Conservation (phyloP, 495 filamentous ascomycete species). For the Aspergillus funiculosus region DNA sequence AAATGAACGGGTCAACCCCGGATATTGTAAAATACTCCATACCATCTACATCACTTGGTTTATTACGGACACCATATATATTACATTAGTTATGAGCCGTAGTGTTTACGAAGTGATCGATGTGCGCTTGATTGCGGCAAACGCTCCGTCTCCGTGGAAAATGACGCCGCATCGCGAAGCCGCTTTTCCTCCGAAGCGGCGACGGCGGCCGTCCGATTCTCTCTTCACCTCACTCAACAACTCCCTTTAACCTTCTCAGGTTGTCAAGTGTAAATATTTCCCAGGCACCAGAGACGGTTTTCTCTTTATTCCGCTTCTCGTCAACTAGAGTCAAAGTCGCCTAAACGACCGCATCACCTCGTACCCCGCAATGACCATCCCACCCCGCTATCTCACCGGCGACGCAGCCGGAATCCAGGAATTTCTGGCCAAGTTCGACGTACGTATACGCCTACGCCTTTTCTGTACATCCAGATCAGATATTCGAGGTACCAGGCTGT, state of each 20-base stretch:
- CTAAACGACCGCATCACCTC: no score
- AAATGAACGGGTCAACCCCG: conserved; percentile 9
- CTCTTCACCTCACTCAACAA: background rate
- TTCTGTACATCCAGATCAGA: background rate
- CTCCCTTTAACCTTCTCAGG: background rate
- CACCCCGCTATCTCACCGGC: conserved; percentile 73
- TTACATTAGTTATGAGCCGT: no score
- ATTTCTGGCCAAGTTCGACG: conserved; percentile 88
- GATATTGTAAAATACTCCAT: background rate
- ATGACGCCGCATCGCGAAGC: conserved; percentile 1
- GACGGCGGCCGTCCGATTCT: conserved; percentile 1
- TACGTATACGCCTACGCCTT: conserved; percentile 45
- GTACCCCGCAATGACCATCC: conserved; percentile 24
- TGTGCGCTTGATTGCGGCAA: no score
- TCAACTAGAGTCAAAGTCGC: no score
- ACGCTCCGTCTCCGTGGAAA: conserved; percentile 5
- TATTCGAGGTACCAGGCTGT: no score
- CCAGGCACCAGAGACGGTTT: no score
- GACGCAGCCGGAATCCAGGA: conserved; percentile 66
- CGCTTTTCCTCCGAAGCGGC: conserved; percentile 9
- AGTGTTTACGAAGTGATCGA: no score
- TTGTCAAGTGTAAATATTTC: no score
- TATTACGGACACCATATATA: conserved; percentile 4
- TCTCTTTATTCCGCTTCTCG: no score
- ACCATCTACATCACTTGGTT: background rate